phyloP scores from a whole-genome alignment of 2,329 filamentous ascomycete genomes.

The Cucurbitaria berberidis region DNA sequence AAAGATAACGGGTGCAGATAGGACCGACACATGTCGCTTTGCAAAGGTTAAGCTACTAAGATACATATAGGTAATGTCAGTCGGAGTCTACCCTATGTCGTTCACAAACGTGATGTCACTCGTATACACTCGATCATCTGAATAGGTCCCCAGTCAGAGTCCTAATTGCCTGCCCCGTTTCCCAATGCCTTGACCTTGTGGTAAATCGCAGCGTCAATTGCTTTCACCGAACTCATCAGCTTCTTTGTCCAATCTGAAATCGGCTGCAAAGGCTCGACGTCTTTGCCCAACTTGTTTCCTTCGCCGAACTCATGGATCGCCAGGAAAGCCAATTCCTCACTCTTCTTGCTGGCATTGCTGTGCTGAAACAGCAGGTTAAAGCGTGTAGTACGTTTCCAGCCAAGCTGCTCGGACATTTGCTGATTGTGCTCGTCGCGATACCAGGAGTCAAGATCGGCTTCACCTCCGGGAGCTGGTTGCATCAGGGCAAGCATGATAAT shows the following conservation, averaged over 20 bases:
- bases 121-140: not conserved
- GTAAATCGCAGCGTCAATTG: conserved; percentile 40
- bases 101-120: not conserved
- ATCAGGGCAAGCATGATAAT: conserved; percentile 38
- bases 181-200: conserved; percentile 12
- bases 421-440: conserved; percentile 43
- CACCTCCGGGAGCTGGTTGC: conserved; percentile 29
- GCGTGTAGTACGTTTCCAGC: conserved; percentile 33
- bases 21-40: too few relatives aligned
- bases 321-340: conserved; percentile 26
- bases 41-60: too few relatives aligned
- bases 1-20: too few relatives aligned
- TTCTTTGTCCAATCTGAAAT: conserved; percentile 43
- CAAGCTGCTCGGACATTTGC: conserved; percentile 40
- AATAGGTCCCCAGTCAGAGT: not conserved
- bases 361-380: conserved; percentile 26
- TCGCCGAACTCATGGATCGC: conserved; percentile 42
- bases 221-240: conserved; percentile 26
- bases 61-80: too few relatives aligned
- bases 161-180: not conserved
- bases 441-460: conserved; percentile 37
- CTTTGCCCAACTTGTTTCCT: conserved; percentile 31
- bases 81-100: too few relatives aligned
- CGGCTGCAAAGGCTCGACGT: conserved; percentile 34
- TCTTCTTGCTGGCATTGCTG: conserved; percentile 9